Percentiles rank a stretch among this genome's conserved stretches.
phyloP scores from a whole-genome alignment of 2,329 filamentous ascomycete species.

The Alternaria arborescens region DNA sequence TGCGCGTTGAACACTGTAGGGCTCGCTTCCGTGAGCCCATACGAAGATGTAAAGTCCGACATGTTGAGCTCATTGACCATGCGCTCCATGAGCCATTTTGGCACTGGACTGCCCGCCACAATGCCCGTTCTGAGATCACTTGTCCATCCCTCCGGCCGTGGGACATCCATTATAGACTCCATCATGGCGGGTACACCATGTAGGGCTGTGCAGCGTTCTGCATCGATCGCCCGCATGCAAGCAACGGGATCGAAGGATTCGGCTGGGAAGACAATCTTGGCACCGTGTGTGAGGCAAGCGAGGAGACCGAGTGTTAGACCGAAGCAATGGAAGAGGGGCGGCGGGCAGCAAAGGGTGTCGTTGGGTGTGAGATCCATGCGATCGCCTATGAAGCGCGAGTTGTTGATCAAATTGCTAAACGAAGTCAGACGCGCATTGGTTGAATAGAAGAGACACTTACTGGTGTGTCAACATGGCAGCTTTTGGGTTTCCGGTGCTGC shows the following conservation, averaged over 20 bases:
- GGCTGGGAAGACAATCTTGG: slow-evolving; percentile 77
- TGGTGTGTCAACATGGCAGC: slow-evolving; percentile 52
- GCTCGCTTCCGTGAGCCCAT: slow-evolving; percentile 76
- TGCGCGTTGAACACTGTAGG: slow-evolving; percentile 85
- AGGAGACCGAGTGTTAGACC: slow-evolving; percentile 80
- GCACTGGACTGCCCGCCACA: slow-evolving; percentile 80
- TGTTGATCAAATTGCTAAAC: slow-evolving; percentile 51
- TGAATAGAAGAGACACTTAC: slow-evolving; percentile 25
- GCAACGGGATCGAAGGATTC: slow-evolving; percentile 74
- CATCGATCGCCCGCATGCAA: slow-evolving; percentile 69
- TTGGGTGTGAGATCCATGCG: slow-evolving; percentile 71
- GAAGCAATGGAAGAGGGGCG: slow-evolving; percentile 87
- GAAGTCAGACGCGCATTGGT: background rate
- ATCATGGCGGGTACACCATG: slow-evolving; percentile 89
- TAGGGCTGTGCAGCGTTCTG: slow-evolving; percentile 68
- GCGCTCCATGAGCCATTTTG: slow-evolving; percentile 76
- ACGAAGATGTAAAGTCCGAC: slow-evolving; percentile 69
- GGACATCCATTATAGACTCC: slow-evolving; percentile 66
- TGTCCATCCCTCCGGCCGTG: slow-evolving; percentile 57
- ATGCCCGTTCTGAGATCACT: slow-evolving; percentile 73
- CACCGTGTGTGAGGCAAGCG: slow-evolving; percentile 75
- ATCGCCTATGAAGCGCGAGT: slow-evolving; percentile 64
- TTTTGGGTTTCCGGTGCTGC: slow-evolving; percentile 50
- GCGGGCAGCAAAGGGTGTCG: slow-evolving; percentile 80
- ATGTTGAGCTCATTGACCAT: slow-evolving; percentile 77